Evolutionary conservation across 805 yeast genomes (phyloP).

Genomic region (Candida patagonica): DNA sequence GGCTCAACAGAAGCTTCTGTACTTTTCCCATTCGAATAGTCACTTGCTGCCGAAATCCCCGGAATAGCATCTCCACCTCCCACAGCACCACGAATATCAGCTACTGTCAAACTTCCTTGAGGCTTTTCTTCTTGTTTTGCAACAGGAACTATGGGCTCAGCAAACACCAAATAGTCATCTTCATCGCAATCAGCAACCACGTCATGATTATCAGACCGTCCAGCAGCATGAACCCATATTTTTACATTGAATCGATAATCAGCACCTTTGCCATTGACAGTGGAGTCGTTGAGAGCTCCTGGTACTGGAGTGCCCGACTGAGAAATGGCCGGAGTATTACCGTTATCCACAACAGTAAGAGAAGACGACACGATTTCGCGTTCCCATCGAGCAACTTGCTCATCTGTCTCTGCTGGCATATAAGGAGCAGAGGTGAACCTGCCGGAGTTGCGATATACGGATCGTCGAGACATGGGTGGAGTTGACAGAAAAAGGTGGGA

Average conservation of each 20-base stretch:
- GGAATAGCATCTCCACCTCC: constrained; percentile 41
- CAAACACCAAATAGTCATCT: constrained; percentile 38
- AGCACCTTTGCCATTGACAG: constrained; percentile 18
- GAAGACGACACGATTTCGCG: constrained; percentile 22
- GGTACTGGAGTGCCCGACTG: constrained; percentile 9
- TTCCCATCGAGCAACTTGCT: constrained; percentile 24
- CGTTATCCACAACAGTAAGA: constrained; percentile 3
- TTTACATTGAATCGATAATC: constrained; percentile 23
- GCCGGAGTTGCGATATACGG: constrained; percentile 16
- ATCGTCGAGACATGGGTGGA: constrained; percentile 14
- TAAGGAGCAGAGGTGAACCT: constrained; percentile 13
- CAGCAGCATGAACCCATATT: constrained; percentile 25
- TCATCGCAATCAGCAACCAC: constrained; percentile 30
- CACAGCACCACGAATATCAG: constrained; percentile 48
- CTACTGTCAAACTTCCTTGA: constrained; percentile 32
- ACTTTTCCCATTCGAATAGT: constrained; percentile 7
- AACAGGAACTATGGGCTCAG: constrained; percentile 23
- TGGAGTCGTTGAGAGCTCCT: not conserved
- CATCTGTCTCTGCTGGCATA: constrained; percentile 17
- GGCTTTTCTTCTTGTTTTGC: constrained; percentile 9
- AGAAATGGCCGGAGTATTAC: not conserved
- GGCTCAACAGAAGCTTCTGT: constrained; percentile 10
- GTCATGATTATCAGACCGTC: no score
- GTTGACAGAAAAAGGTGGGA: not conserved
- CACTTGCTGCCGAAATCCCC: constrained; percentile 29